phyloP scores from a whole-genome alignment of 371 early-diverging fungal genomes.

The Mucor sp. region DNA sequence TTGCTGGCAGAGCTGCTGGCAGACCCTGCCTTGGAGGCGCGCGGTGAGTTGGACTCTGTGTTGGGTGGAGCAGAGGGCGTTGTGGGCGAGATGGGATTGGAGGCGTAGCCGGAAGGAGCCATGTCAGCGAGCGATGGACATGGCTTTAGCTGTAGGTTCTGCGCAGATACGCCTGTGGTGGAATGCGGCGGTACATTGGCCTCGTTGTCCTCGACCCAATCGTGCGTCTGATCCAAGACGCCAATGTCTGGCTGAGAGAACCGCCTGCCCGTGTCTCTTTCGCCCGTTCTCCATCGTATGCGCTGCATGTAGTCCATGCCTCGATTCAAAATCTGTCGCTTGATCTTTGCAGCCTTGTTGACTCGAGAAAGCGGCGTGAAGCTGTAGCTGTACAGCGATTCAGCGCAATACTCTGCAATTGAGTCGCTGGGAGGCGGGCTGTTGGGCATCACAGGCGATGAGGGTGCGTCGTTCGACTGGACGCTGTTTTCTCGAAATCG shows the following conservation, averaged over 20 bases:
- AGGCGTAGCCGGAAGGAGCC: neutral
- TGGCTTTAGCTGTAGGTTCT: neutral
- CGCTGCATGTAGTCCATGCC: slow-evolving; percentile 63
- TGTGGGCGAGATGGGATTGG: neutral
- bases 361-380: slow-evolving; percentile 51
- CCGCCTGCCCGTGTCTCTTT: slow-evolving; percentile 36
- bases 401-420: slow-evolving; percentile 34
- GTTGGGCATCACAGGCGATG: neutral
- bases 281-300: slow-evolving; percentile 50
- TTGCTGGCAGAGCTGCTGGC: neutral
- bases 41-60: neutral
- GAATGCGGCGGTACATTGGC: neutral
- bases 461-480: neutral
- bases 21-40: neutral
- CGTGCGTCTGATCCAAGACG: slow-evolving; percentile 30
- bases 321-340: slow-evolving; percentile 46
- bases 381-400: slow-evolving; percentile 63
- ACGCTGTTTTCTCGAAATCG: slow-evolving; percentile 14
- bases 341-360: slow-evolving; percentile 38
- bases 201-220: slow-evolving; percentile 18
- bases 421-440: slow-evolving; percentile 11
- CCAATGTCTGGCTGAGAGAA: slow-evolving; percentile 45
- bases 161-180: neutral
- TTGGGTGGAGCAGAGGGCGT: neutral
- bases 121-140: slow-evolving; percentile 18